phyloP scores from a whole-genome alignment of 768 basidiomycete species.

The Phlebiopsis flavidoalba region DNA sequence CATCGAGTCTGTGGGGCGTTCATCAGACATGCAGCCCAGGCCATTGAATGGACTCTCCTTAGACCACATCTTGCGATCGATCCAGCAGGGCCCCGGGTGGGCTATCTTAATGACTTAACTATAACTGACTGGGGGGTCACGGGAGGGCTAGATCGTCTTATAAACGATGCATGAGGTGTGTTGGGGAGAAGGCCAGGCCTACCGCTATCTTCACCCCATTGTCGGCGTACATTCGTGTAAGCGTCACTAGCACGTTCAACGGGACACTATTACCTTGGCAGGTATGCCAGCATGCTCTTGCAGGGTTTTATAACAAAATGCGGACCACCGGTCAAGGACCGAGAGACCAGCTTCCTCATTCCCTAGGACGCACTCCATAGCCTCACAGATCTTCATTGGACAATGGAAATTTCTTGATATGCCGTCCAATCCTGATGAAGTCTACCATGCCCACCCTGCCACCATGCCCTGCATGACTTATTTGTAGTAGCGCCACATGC shows the following conservation, averaged over 20 bases:
- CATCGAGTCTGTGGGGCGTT: slow-evolving; percentile 60
- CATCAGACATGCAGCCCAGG: slow-evolving; percentile 5
- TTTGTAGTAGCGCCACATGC: no score
- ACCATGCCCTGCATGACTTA: no score
- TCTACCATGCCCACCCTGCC: no score
- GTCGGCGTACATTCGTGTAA: not conserved
- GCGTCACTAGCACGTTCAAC: not conserved
- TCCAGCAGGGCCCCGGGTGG: slow-evolving; percentile 90
- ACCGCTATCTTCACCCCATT: slow-evolving; percentile 71
- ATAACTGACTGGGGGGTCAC: slow-evolving; percentile 86
- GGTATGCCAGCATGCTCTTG: slow-evolving; percentile 91
- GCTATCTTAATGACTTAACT: no score
- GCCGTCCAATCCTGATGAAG: no score
- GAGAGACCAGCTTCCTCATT: slow-evolving; percentile 92
- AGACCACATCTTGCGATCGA: slow-evolving; percentile 72
- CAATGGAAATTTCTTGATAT: no score
- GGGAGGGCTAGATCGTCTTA: slow-evolving; percentile 46
- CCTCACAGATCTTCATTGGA: slow-evolving; percentile 80
- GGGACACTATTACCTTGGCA: slow-evolving; percentile 66
- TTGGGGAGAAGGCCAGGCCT: slow-evolving; percentile 17
- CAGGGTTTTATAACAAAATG: slow-evolving; percentile 82
- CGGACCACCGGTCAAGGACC: slow-evolving; percentile 75
- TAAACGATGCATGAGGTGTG: not conserved
- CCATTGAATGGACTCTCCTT: not conserved
- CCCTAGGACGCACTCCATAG: slow-evolving; percentile 84